Base-by-base conservation (phyloP, 768 basidiomycete genomes). In the Agrocybe chaxingu region DNA sequence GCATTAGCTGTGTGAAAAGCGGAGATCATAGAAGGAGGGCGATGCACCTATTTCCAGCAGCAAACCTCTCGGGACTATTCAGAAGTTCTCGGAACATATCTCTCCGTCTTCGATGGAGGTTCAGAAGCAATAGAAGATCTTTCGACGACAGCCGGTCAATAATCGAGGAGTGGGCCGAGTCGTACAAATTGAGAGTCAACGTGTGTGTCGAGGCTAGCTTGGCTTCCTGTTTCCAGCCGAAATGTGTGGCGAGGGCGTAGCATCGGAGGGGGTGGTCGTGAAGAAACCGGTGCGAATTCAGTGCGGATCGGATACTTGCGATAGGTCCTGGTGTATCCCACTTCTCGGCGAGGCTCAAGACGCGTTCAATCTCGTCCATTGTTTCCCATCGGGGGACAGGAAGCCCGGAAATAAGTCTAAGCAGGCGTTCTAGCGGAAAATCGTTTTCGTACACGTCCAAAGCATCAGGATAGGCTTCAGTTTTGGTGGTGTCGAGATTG, bases 301-400 rank as follows among this genome's bases (percentile, higher is more conserved):
- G 64, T 1, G 77, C 73, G 16, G 76, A 72, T 45, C 82, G 80
- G 50, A 87, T 73, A 56, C 73, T 71, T 8, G 81, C 76, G 35
- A 74, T 67, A 3, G 83, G 80, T 0, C 84, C 84, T 0, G 78
- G 80, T 61, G 83, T 81, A 42, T 85, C 84, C 75, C 87, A 89
- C 59, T 84, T 86, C 57, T 88, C 84, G 2, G 85, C 82, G 0
- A 83, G 73, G 37, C 68, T 72, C 29, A 88, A 65, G 4, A 89
- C 70, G 7, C 73, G 68, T 47, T 82, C 82, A 35, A 84, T 64
- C 10, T 66, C 64, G 54, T 82, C 79, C 55, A 77, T 78, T 3
- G 78, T 76, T 34, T 69, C 67, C 58, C 79, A 75, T 3, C 67
- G 64, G 2, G 74, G 70, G 9, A 81, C 70, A 0, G 76, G 67